phyloP scores from a whole-genome alignment of 768 basidiomycete genomes.

The Mycena vulgaris region DNA sequence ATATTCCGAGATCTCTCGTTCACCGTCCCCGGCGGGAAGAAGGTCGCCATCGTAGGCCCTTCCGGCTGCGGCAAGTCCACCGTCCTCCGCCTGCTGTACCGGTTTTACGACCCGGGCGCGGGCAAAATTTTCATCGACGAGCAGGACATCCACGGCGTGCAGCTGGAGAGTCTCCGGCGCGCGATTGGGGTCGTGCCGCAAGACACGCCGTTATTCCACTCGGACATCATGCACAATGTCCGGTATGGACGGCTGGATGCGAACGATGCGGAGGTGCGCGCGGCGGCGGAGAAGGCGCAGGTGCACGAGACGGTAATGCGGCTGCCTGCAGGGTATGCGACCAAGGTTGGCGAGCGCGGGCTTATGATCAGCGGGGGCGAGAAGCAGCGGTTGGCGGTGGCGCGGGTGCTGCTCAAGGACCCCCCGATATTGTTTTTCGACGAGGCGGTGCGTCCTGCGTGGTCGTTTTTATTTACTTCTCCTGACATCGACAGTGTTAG shows the following conservation, averaged over 20 bases:
- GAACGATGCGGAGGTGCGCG: conserved; percentile 89
- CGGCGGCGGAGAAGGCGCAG: conserved; percentile 88
- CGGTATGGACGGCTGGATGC: conserved; percentile 93
- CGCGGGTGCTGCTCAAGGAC: conserved; percentile 92
- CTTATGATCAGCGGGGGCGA: conserved; percentile 99
- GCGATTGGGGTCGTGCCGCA: conserved; percentile 96
- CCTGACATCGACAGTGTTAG: conserved; percentile 55
- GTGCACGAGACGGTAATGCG: conserved; percentile 85
- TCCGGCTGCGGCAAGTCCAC: conserved; percentile 99
- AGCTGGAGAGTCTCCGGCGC: conserved; percentile 79
- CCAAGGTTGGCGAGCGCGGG: conserved; percentile 96
- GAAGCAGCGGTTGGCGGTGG: conserved; percentile 97
- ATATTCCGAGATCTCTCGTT: conserved; percentile 94
- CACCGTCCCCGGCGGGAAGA: conserved; percentile 95
- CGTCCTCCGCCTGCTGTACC: conserved; percentile 92
- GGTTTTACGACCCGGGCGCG: conserved; percentile 90
- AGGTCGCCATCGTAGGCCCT: conserved; percentile 97
- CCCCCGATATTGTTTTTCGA: conserved; percentile 98
- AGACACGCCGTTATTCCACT: conserved; percentile 98
- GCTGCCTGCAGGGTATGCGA: conserved; percentile 89
- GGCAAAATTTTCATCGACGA: conserved; percentile 92
- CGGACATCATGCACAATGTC: conserved; percentile 95
- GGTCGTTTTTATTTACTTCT: conserved; percentile 8
- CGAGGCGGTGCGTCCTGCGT: conserved; percentile 82
- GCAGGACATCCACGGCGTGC: conserved; percentile 85